Evolutionary conservation across 495 filamentous ascomycete genomes (phyloP).

Genomic region (Penicillium bialowiezense): DNA sequence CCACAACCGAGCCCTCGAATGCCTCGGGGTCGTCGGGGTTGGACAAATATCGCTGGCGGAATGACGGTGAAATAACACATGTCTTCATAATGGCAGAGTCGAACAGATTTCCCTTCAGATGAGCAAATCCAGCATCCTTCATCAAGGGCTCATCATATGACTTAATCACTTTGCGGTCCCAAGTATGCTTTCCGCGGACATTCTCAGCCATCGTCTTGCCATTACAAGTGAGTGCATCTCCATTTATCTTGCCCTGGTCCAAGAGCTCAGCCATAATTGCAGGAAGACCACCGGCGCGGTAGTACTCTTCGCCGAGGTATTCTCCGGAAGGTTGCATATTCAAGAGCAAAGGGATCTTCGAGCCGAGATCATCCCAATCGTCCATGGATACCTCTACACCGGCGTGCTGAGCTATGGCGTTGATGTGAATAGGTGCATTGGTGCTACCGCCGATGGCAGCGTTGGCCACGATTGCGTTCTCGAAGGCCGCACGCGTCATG

Average conservation of each 20-base stretch:
- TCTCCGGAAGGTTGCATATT: conserved; percentile 56
- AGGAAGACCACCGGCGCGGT: conserved; percentile 52
- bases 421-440: conserved; percentile 56
- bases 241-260: conserved; percentile 42
- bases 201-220: conserved; percentile 41
- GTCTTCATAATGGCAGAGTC: conserved; percentile 58
- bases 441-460: conserved; percentile 56
- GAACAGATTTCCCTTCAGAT: conserved; percentile 51
- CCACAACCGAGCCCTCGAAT: conserved; percentile 49
- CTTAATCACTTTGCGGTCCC: conserved; percentile 45
- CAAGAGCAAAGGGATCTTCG: conserved; percentile 47
- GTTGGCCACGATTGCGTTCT: conserved; percentile 53
- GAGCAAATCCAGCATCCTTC: conserved; percentile 48
- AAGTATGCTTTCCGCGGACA: conserved; percentile 40
- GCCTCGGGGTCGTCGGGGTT: conserved; percentile 50
- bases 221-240: conserved; percentile 42
- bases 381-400: conserved; percentile 50
- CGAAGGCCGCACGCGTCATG: conserved; percentile 54
- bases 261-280: conserved; percentile 53
- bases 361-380: conserved; percentile 52
- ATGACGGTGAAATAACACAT: conserved; percentile 49
- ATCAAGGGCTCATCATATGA: conserved; percentile 45
- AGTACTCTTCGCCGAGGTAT: conserved; percentile 51
- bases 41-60: conserved; percentile 45
- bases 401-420: conserved; percentile 53